Evolutionary conservation across 208 protist species (phyloP), one percentile per base, ranked within the genome.

Genomic region (Leishmania major): DNA sequence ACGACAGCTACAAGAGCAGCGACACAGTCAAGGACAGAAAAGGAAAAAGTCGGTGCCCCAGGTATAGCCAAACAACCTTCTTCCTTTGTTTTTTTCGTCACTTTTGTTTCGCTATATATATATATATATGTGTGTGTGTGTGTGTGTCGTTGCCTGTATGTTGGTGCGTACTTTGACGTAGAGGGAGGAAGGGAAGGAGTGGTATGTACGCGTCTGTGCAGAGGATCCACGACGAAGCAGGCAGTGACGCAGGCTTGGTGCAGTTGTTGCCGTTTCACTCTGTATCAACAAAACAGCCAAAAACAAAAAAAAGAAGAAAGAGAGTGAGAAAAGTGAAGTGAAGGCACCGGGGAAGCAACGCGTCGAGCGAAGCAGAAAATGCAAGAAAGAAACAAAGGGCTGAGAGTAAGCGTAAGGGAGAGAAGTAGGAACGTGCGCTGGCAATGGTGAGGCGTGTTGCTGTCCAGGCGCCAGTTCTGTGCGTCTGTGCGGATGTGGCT

Each of bases 381-480:
- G 79, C 28, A n/a, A n/a, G n/a, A 81, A 40, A 76, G 22, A 11
- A 79, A 67, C 31, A 64, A 17, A 77, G 79, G 43, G 10, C 28
- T 53, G 43, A 78, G 55, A 25, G 37, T n/a, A 8, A 77, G 67
- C 17, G 25, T 47, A 47, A 47, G 45, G 45, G 45, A 47, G n/a
- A 31, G 47, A 40, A 17, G 35, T 45, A 35, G 40, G 15, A 62
- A n/a, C 25, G 57, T 25, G 25, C 57, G 3, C 51, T 55, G 15
- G 51, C 25, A 67, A 35, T 67, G 60, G 28, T 67, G 13, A 37
- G 11, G 60, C 2, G 25, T 40, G 60, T 2, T 37, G 25, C n/a
- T 37, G n/a, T 67, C 60, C 60, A 10, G 60, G n/a, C 8, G n/a
- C 28, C n/a, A 67, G 60, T 62, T 62, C 25, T 11, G 57, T n/a